These are phyloP conservation scores for Nitzschia putrida DNA, from an alignment of 108 stramenopile species.

Conservation along the genomic window DNA sequence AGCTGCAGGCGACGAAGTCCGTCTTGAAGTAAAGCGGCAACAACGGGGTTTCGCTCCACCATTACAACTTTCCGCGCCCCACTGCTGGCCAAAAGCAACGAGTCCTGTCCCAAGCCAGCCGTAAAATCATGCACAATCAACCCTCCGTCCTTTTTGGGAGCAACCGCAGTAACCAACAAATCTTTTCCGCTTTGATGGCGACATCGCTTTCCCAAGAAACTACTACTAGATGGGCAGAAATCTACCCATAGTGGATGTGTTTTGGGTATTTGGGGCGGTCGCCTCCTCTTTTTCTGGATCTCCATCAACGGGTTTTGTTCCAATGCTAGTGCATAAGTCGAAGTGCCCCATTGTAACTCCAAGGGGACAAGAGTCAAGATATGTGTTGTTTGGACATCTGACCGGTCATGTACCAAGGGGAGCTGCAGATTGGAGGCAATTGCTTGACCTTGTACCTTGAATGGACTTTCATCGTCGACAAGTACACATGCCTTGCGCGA, in stretches of 20 bases:
- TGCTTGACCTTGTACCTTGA: background rate
- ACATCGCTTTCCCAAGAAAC: slow-evolving; percentile 53
- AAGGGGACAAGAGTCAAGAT: slow-evolving; percentile 20
- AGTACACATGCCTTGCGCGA: background rate
- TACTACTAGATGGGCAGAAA: slow-evolving; percentile 56
- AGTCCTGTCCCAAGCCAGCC: slow-evolving; percentile 83
- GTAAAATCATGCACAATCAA: slow-evolving; percentile 74
- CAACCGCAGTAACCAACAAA: slow-evolving; percentile 62
- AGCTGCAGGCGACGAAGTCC: slow-evolving; percentile 61
- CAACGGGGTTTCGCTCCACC: slow-evolving; percentile 81
- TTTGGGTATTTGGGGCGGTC: slow-evolving; percentile 3
- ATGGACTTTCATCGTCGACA: background rate
- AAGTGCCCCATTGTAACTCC: background rate
- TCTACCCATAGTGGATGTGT: slow-evolving; percentile 54
- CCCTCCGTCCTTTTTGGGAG: slow-evolving; percentile 35
- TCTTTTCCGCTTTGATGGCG: slow-evolving; percentile 44
- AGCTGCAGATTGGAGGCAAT: background rate
- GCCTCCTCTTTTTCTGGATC: slow-evolving; percentile 6
- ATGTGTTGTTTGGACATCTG: background rate
- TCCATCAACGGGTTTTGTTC: slow-evolving; percentile 1
- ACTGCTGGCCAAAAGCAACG: slow-evolving; percentile 56
- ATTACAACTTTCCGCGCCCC: slow-evolving; percentile 50
- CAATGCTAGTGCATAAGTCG: slow-evolving; percentile 28
- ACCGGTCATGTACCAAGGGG: background rate
- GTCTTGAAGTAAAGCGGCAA: slow-evolving; percentile 63